Conservation (phyloP, 495 filamentous ascomycete species). For the Penicillium malachiteum region DNA sequence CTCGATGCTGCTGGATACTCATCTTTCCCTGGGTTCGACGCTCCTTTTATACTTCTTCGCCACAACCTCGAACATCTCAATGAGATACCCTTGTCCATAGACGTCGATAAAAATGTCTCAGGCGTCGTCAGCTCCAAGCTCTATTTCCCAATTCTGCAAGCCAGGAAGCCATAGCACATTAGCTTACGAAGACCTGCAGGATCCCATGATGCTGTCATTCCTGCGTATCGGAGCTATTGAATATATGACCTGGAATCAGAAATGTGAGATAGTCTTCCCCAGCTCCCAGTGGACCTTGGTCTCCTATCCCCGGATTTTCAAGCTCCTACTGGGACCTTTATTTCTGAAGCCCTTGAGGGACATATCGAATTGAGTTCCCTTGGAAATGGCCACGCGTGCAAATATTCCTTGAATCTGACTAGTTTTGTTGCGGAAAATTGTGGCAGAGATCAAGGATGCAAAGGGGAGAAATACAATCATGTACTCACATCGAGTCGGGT, state of each 20-base stretch:
- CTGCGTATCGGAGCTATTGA: not conserved
- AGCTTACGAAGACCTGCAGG: not conserved
- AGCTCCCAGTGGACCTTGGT: no score
- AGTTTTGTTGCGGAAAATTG: not conserved
- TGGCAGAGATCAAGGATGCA: not conserved
- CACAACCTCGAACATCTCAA: not conserved
- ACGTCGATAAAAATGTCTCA: not conserved
- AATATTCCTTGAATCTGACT: not conserved
- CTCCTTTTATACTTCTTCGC: not conserved
- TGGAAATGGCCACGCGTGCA: not conserved
- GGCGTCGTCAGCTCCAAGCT: not conserved
- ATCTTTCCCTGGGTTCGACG: not conserved
- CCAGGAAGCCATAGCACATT: not conserved
- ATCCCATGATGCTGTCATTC: not conserved
- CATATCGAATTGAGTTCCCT: not conserved
- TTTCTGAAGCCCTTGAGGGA: no score
- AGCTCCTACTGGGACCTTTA: no score
- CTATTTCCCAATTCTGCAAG: not conserved
- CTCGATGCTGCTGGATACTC: not conserved
- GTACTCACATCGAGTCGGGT: not conserved
- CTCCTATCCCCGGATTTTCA: no score
- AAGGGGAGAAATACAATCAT: not conserved
- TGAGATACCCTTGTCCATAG: not conserved
- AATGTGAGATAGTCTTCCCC: not conserved
- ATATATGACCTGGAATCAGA: slow-evolving; percentile 1